A percentile compares a stretch with the other conserved stretches of the same genome.
These are phyloP conservation scores for Monosporascus cannonballus DNA, from an alignment of 2,329 filamentous ascomycete genomes.

Conservation along the genomic window DNA sequence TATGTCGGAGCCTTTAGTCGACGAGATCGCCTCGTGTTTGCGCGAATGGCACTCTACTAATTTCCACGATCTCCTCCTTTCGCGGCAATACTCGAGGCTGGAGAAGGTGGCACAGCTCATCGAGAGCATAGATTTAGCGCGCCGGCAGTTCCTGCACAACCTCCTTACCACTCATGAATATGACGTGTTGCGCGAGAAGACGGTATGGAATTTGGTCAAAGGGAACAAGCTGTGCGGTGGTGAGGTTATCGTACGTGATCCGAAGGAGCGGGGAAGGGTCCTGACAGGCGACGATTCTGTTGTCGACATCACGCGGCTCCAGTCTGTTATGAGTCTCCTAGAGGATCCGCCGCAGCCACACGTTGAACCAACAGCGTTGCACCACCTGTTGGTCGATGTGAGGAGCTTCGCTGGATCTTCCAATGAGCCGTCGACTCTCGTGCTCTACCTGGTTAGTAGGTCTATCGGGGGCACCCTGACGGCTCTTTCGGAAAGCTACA, in stretches of 20 bases:
- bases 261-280: conserved; percentile 73
- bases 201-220: conserved; percentile 89
- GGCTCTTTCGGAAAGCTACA: conserved; percentile 77
- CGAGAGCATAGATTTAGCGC: conserved; percentile 72
- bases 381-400: conserved; percentile 79
- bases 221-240: conserved; percentile 93
- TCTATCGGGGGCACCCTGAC: conserved; percentile 55
- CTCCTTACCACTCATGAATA: conserved; percentile 86
- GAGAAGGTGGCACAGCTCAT: conserved; percentile 79
- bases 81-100: conserved; percentile 72
- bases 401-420: conserved; percentile 74
- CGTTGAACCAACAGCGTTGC: conserved; percentile 63
- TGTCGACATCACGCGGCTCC: conserved; percentile 81
- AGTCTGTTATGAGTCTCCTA: conserved; percentile 92
- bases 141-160: conserved; percentile 88
- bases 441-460: conserved; percentile 72
- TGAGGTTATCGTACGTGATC: conserved; percentile 91
- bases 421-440: conserved; percentile 68
- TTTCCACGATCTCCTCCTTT: conserved; percentile 82
- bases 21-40: conserved; percentile 94
- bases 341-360: conserved; percentile 69
- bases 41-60: conserved; percentile 98
- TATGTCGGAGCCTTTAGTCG: conserved; percentile 80
- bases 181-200: conserved; percentile 72
- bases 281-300: conserved; percentile 90